Percentiles rank a stretch among this genome's conserved stretches.
phyloP scores from a whole-genome alignment of 2,329 filamentous ascomycete genomes.

The Aspergillus sp. region DNA sequence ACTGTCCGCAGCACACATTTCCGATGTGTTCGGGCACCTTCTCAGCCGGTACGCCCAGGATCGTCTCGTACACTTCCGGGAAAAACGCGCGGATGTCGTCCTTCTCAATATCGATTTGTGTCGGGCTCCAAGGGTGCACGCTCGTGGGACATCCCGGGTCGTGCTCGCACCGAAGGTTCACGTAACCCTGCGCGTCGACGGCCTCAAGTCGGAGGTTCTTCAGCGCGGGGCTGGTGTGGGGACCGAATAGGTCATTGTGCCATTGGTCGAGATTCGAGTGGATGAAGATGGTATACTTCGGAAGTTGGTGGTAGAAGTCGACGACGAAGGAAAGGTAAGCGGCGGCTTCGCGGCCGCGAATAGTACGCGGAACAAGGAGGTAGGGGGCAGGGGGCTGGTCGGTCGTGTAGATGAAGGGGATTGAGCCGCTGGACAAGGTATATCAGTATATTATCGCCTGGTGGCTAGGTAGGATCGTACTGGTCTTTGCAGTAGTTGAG shows the following conservation, averaged over 20 bases:
- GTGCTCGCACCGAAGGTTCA: constrained; percentile 42
- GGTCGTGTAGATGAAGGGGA: constrained; percentile 33
- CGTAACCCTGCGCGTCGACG: constrained; percentile 43
- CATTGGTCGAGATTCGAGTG: constrained; percentile 60
- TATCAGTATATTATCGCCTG: neutral
- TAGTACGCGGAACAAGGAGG: constrained; percentile 29
- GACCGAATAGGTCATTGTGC: constrained; percentile 56
- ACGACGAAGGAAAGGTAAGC: constrained; percentile 64
- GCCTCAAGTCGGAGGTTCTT: constrained; percentile 37
- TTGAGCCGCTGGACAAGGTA: constrained; percentile 14
- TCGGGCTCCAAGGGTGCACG: constrained; percentile 33
- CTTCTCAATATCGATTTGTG: constrained; percentile 25
- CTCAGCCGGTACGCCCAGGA: constrained; percentile 27
- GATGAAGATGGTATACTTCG: constrained; percentile 63
- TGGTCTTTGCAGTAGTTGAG: constrained; percentile 24
- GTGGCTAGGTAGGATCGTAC: constrained; percentile 10
- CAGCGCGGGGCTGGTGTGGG: constrained; percentile 32
- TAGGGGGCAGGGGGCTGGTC: constrained; percentile 25
- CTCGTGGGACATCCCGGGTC: constrained; percentile 43
- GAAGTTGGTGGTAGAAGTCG: constrained; percentile 61
- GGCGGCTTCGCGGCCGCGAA: constrained; percentile 62
- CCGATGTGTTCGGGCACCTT: constrained; percentile 31
- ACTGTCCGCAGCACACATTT: constrained; percentile 40
- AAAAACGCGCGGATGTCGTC: constrained; percentile 29
- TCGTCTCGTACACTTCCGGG: constrained; percentile 28